phyloP scores from a whole-genome alignment of 768 basidiomycete genomes.

The Russula compacta region DNA sequence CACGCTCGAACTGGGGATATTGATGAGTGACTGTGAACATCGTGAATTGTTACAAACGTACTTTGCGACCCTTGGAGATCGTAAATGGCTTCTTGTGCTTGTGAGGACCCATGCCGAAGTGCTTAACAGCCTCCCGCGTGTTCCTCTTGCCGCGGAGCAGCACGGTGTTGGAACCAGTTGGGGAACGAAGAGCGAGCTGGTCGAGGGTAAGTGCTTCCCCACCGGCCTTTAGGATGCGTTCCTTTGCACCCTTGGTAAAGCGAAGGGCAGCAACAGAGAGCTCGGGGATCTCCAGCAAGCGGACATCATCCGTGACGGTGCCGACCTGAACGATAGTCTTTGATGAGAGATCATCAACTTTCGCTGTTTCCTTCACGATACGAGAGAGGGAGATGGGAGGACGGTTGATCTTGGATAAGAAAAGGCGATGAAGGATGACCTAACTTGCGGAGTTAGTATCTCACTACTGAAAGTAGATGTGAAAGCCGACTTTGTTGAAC shows the following conservation, averaged over 20 bases:
- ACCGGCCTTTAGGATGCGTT: constrained; percentile 91
- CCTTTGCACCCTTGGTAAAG: constrained; percentile 88
- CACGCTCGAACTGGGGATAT: constrained; percentile 75
- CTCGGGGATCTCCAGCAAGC: constrained; percentile 79
- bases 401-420: constrained; percentile 95
- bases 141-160: constrained; percentile 89
- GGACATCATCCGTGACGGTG: constrained; percentile 92
- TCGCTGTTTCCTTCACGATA: constrained; percentile 74
- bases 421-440: constrained; percentile 93
- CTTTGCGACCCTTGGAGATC: constrained; percentile 92
- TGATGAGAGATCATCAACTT: constrained; percentile 53
- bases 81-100: constrained; percentile 99
- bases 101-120: constrained; percentile 98
- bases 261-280: constrained; percentile 88
- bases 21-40: not conserved
- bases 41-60: constrained; percentile 25
- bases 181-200: constrained; percentile 90
- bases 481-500: constrained; percentile 78
- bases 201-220: constrained; percentile 94
- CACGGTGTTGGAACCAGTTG: constrained; percentile 92
- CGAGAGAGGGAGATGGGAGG: constrained; percentile 92
- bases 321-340: constrained; percentile 88
- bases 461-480: constrained; percentile 2
- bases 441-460: constrained; percentile 29
- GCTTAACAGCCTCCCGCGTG: constrained; percentile 89